Evolutionary conservation across 2,329 filamentous ascomycete genomes (phyloP).

Genomic region (Rhinocladiella mackenziei): DNA sequence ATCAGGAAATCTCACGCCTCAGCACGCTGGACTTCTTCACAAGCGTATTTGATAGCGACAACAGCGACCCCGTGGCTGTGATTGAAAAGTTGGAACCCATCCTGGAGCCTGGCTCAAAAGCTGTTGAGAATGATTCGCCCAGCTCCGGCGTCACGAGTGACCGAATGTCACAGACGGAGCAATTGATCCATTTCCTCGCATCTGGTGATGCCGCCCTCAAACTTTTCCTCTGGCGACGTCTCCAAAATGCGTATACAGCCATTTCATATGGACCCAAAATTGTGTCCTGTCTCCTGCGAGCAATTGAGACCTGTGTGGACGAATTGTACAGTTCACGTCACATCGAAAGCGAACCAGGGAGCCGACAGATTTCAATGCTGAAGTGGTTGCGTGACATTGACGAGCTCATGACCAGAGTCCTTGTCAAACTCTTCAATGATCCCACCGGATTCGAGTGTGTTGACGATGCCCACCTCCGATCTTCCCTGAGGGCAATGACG

Average conservation of each 20-base stretch:
- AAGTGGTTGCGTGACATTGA: constrained; percentile 75
- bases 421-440: constrained; percentile 67
- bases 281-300: constrained; percentile 78
- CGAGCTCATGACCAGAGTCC: constrained; percentile 66
- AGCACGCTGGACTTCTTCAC: constrained; percentile 97
- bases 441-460: constrained; percentile 73
- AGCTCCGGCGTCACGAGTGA: constrained; percentile 20
- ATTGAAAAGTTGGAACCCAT: constrained; percentile 93
- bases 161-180: constrained; percentile 42
- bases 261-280: constrained; percentile 86
- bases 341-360: constrained; percentile 48
- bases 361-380: constrained; percentile 67
- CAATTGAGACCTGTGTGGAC: constrained; percentile 74
- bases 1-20: constrained; percentile 84
- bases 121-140: background rate
- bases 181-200: constrained; percentile 81
- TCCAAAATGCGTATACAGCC: constrained; percentile 81
- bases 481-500: constrained; percentile 67
- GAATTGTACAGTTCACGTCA: constrained; percentile 63
- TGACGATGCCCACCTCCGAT: constrained; percentile 70
- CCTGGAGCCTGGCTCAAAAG: constrained; percentile 59
- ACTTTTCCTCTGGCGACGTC: constrained; percentile 81
- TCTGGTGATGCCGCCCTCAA: constrained; percentile 77
- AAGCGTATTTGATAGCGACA: constrained; percentile 78
- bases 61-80: constrained; percentile 73